These are phyloP conservation scores for Haberlea rhodopensis DNA, from an alignment of 257 asterid species.

Conservation along the genomic window DNA sequence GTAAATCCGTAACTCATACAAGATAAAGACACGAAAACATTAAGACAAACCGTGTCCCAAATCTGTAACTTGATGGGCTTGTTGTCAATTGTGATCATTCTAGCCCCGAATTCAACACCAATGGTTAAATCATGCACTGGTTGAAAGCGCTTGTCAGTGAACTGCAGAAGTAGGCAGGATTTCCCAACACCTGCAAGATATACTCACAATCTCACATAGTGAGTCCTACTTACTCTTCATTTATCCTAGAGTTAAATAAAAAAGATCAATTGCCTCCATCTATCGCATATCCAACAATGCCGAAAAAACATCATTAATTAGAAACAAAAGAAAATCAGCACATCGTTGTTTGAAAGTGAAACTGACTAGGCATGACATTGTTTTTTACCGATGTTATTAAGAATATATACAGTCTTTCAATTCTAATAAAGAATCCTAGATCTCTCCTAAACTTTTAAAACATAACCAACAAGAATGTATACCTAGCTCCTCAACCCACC, in stretches of 20 bases:
- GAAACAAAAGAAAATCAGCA: constrained; percentile 1
- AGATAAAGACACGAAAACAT: constrained; percentile 4
- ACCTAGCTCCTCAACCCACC: background rate
- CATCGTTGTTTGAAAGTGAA: background rate
- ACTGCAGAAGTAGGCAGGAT: constrained; percentile 80
- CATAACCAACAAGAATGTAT: background rate
- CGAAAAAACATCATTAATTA: background rate
- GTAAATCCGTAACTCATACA: constrained; percentile 9
- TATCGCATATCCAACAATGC: background rate
- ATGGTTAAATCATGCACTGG: constrained; percentile 83
- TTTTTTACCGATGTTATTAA: too few relatives aligned
- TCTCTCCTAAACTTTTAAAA: background rate
- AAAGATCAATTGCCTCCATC: constrained; percentile 7
- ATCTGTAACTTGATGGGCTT: constrained; percentile 74
- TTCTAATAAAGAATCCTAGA: background rate
- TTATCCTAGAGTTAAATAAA: background rate
- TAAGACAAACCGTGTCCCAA: constrained; percentile 75
- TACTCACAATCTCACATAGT: constrained; percentile 7
- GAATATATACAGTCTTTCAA: background rate
- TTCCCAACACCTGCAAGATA: constrained; percentile 71
- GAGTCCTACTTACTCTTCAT: background rate
- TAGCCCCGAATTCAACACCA: constrained; percentile 75
- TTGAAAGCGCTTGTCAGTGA: constrained; percentile 78
- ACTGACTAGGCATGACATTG: too few relatives aligned
- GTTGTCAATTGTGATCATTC: constrained; percentile 67